Percentiles rank a stretch among this genome's conserved stretches.
phyloP scores from a whole-genome alignment of 106 monocot species.

The Acorus gramineus region DNA sequence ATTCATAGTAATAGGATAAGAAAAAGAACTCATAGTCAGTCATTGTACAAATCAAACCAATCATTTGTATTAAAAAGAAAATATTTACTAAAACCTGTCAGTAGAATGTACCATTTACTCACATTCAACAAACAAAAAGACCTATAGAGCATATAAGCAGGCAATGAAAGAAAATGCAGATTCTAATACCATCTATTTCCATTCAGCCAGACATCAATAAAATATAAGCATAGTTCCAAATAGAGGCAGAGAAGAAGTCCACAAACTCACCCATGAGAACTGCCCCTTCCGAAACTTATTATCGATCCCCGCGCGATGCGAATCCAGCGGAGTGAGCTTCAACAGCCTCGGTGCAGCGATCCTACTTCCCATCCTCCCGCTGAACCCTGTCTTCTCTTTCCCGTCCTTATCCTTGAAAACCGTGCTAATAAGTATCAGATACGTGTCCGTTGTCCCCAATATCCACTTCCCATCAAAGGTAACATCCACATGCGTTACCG shows the following conservation, averaged over 20 bases:
- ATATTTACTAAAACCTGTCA: too few species aligned
- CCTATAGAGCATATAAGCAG: too few species aligned
- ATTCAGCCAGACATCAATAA: too few species aligned
- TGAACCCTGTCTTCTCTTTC: slow-evolving; percentile 80
- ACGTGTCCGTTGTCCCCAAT: slow-evolving; percentile 73
- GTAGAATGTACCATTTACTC: too few species aligned
- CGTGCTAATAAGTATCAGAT: slow-evolving; percentile 72
- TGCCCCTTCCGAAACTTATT: slow-evolving; percentile 74
- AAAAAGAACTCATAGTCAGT: too few species aligned
- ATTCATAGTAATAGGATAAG: too few species aligned
- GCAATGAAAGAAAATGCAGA: too few species aligned
- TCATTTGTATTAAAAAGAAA: too few species aligned
- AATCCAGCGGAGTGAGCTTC: slow-evolving; percentile 81
- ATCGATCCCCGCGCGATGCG: slow-evolving; percentile 50
- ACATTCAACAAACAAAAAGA: too few species aligned
- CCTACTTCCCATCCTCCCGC: slow-evolving; percentile 75
- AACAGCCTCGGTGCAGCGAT: slow-evolving; percentile 84
- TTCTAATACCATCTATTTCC: too few species aligned
- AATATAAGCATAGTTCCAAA: too few species aligned
- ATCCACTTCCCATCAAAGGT: slow-evolving; percentile 95
- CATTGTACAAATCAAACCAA: too few species aligned
- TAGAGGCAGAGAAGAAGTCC: background rate
- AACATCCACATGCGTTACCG: slow-evolving; percentile 82
- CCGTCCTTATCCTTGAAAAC: slow-evolving; percentile 84
- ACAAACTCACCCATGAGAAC: slow-evolving; percentile 73